These are phyloP conservation scores for Tarenaya hassleriana DNA, from an alignment of 345 rosid genomes.

Conservation along the genomic window DNA sequence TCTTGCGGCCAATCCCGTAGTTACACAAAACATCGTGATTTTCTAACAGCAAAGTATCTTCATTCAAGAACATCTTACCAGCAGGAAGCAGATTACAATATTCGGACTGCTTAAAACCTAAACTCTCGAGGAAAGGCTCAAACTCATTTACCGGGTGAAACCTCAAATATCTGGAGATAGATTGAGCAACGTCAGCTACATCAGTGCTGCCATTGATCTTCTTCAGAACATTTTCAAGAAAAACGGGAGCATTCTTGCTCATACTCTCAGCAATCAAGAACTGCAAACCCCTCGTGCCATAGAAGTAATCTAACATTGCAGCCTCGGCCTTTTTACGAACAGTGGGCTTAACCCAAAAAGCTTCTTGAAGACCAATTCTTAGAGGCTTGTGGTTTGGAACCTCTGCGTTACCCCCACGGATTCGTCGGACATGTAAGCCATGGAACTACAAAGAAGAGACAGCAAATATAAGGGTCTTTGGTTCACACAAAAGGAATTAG, in stretches of 20 bases:
- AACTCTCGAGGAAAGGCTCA: conserved; percentile 84
- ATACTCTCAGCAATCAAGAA: conserved; percentile 56
- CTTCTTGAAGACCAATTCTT: too few species aligned
- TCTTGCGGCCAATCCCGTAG: conserved; percentile 45
- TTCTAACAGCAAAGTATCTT: conserved; percentile 54
- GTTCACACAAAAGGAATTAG: too few species aligned
- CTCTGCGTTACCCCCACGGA: too few species aligned
- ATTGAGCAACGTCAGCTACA: conserved; percentile 27
- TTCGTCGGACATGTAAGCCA: too few species aligned
- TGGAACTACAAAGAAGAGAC: too few species aligned
- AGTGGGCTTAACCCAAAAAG: conserved; percentile 29
- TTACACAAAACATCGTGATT: conserved; percentile 59
- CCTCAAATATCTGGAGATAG: conserved; percentile 43
- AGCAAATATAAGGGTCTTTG: too few species aligned
- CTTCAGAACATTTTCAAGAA: conserved; percentile 41
- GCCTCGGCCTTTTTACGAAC: conserved; percentile 40
- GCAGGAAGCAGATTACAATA: conserved; percentile 41
- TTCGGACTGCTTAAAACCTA: conserved; percentile 54
- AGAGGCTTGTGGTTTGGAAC: too few species aligned
- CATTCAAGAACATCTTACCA: conserved; percentile 49
- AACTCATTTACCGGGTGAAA: conserved; percentile 83
- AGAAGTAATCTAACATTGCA: conserved; percentile 65
- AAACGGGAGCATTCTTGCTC: conserved; percentile 63
- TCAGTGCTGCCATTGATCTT: conserved; percentile 23
- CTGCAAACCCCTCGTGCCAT: conserved; percentile 53